Conservation (phyloP, 306 rosid species). For the Sesbania bispinosa region DNA sequence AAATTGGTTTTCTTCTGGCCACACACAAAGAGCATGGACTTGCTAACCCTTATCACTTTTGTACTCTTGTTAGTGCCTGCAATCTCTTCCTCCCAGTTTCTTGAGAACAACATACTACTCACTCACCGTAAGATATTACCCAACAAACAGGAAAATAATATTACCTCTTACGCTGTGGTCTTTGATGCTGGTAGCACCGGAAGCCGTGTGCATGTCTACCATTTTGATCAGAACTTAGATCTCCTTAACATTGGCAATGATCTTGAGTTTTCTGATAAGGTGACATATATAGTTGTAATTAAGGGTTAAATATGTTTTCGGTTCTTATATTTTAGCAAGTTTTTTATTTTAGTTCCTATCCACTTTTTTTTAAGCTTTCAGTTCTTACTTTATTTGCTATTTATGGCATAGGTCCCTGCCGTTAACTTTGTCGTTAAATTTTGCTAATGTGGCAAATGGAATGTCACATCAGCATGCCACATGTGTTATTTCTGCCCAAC, state of each 20-base stretch:
- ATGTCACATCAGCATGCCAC: no score
- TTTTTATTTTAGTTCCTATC: no score
- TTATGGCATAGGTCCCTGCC: no score
- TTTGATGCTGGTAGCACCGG: conserved; percentile 83
- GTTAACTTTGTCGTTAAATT: no score
- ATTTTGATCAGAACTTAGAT: conserved; percentile 46
- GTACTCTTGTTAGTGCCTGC: conserved; percentile 45
- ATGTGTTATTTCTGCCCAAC: no score
- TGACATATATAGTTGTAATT: no score
- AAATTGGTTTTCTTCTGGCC: background rate
- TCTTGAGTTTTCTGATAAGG: conserved; percentile 54
- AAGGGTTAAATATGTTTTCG: no score
- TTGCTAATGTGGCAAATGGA: no score
- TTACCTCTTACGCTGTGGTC: conserved; percentile 46
- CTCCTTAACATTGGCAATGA: conserved; percentile 55
- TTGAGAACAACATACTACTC: conserved; percentile 20
- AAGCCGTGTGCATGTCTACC: conserved; percentile 69
- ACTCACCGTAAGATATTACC: conserved; percentile 41
- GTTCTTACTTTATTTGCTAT: no score
- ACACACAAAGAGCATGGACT: background rate
- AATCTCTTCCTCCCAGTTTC: background rate
- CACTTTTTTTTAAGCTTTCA: no score
- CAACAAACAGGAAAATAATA: background rate
- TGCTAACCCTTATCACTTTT: conserved; percentile 29
- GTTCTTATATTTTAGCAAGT: no score